Percentiles rank a stretch among this genome's conserved stretches.
These are phyloP conservation scores for Aureobasidium melanogenum DNA, from an alignment of 2,329 filamentous ascomycete species.

Conservation along the genomic window DNA sequence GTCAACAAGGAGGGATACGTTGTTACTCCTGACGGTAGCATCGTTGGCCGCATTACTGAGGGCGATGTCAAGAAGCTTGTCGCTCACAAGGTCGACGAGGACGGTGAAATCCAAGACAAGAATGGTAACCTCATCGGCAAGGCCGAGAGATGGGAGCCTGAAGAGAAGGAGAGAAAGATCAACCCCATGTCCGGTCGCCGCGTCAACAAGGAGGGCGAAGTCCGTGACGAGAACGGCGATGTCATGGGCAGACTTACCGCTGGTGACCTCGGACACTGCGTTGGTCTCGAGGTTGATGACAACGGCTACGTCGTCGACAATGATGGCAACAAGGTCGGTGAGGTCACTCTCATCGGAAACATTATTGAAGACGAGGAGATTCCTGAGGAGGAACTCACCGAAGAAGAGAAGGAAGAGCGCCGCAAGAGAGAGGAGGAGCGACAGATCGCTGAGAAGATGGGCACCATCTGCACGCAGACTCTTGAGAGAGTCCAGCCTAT, in stretches of 20 bases:
- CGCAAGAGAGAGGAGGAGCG: constrained; percentile 55
- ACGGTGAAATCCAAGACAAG: constrained; percentile 45
- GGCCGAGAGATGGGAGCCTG: constrained; percentile 45
- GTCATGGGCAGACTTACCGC: constrained; percentile 41
- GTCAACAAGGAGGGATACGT: constrained; percentile 52
- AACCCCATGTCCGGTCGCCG: constrained; percentile 51
- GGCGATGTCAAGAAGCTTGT: constrained; percentile 44
- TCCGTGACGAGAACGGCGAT: constrained; percentile 43
- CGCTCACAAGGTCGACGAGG: constrained; percentile 42
- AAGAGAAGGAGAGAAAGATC: constrained; percentile 45
- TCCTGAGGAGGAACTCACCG: constrained; percentile 49
- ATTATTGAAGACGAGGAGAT: constrained; percentile 48
- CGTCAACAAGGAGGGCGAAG: constrained; percentile 46
- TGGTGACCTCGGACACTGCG: constrained; percentile 43
- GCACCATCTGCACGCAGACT: constrained; percentile 62
- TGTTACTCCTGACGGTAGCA: constrained; percentile 35
- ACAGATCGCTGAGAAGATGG: constrained; percentile 71
- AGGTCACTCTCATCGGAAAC: constrained; percentile 54
- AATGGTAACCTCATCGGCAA: constrained; percentile 45
- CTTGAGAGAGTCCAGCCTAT: constrained; percentile 78
- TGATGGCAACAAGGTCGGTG: constrained; percentile 55
- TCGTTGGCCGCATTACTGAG: constrained; percentile 42
- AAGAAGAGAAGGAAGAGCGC: constrained; percentile 43
- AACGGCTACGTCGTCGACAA: constrained; percentile 45
- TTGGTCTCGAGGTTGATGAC: constrained; percentile 44